Conservation (phyloP, 1,139 yeast species). For the Pichia cactophila region DNA sequence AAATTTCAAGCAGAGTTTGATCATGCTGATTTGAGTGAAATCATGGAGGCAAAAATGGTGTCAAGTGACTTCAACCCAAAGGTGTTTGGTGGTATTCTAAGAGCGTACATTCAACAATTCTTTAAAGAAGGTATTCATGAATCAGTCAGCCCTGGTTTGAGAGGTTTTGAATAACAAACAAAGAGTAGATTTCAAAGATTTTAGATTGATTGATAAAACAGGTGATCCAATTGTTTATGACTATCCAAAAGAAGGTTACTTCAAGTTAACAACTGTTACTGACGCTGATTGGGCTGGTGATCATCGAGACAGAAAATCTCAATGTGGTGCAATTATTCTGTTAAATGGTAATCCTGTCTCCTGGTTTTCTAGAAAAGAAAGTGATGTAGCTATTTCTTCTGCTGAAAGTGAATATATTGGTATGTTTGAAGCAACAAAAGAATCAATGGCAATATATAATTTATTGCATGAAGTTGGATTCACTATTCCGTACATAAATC, state of each 20-base stretch:
- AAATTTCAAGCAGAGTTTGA: too few species aligned
- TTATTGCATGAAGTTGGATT: not conserved
- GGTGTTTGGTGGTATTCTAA: too few species aligned
- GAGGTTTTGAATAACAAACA: conserved; percentile 1
- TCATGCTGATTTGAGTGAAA: too few species aligned
- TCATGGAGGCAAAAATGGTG: too few species aligned
- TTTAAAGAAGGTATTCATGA: too few species aligned
- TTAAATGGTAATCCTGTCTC: not conserved
- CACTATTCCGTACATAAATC: not conserved
- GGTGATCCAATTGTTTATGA: not conserved
- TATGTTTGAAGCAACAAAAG: not conserved
- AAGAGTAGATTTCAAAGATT: not conserved
- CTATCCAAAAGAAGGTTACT: not conserved
- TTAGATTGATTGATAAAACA: not conserved
- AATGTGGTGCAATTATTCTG: not conserved
- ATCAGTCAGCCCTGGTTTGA: not conserved
- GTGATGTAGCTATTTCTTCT: not conserved
- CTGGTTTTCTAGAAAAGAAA: not conserved
- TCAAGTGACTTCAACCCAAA: too few species aligned
- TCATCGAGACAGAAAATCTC: not conserved
- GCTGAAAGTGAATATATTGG: not conserved
- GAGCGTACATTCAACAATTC: too few species aligned
- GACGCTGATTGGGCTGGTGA: not conserved
- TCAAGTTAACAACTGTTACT: not conserved
- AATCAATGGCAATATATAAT: not conserved